These are phyloP conservation scores for Juglanconis oblonga DNA, from an alignment of 2,329 filamentous ascomycete genomes.

Conservation along the genomic window DNA sequence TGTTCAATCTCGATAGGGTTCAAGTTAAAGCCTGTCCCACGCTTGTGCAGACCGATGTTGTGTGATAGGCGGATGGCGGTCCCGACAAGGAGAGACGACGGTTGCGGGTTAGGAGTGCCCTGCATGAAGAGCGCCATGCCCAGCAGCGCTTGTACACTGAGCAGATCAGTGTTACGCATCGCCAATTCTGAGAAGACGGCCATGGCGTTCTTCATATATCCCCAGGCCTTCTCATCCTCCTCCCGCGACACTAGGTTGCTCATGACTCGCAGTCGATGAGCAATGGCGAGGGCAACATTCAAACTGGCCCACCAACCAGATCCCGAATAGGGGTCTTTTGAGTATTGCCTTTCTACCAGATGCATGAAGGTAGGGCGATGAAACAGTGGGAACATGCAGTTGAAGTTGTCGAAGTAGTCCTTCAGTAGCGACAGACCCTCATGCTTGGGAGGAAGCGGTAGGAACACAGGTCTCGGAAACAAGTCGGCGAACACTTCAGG, in stretches of 20 bases:
- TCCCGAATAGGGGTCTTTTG: constrained; percentile 85
- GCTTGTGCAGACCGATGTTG: constrained; percentile 92
- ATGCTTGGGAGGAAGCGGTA: constrained; percentile 77
- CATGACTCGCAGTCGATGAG: constrained; percentile 90
- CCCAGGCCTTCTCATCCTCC: constrained; percentile 93
- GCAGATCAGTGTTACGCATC: constrained; percentile 91
- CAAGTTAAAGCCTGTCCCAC: constrained; percentile 86
- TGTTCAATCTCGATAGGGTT: constrained; percentile 95
- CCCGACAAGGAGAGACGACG: constrained; percentile 85
- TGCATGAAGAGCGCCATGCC: constrained; percentile 95
- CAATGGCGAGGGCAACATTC: constrained; percentile 90
- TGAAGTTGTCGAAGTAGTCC: constrained; percentile 98
- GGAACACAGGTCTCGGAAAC: constrained; percentile 81
- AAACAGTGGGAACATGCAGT: constrained; percentile 96
- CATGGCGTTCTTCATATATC: constrained; percentile 94
- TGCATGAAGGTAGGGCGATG: constrained; percentile 99
- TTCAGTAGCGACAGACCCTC: constrained; percentile 84
- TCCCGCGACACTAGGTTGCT: constrained; percentile 87
- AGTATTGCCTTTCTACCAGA: constrained; percentile 90
- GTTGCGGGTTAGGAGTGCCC: constrained; percentile 94
- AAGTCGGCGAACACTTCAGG: constrained; percentile 95
- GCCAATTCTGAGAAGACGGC: constrained; percentile 88
- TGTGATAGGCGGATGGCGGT: constrained; percentile 88
- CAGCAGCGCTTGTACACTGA: constrained; percentile 90
- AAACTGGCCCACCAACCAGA: constrained; percentile 98